phyloP scores from a whole-genome alignment of 352 stramenopile species.

The Pilasporangium apinafurcum region DNA sequence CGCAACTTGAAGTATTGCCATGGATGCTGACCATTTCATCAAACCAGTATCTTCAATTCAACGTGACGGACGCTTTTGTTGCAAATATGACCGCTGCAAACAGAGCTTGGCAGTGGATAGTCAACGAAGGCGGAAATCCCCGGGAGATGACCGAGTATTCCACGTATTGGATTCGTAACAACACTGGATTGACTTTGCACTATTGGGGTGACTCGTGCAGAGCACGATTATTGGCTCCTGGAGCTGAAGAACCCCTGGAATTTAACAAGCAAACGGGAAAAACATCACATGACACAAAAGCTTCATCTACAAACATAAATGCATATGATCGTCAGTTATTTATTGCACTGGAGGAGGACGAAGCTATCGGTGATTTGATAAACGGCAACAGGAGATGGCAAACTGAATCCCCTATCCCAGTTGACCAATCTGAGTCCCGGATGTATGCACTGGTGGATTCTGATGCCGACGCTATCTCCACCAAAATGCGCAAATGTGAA shows the following conservation, averaged over 20 bases:
- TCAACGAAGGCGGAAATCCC: slow-evolving; percentile 56
- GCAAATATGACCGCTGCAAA: slow-evolving; percentile 71
- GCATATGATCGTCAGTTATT: slow-evolving; percentile 46
- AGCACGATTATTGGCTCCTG: slow-evolving; percentile 39
- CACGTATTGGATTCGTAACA: slow-evolving; percentile 84
- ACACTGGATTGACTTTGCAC: slow-evolving; percentile 68
- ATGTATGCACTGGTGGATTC: slow-evolving; percentile 75
- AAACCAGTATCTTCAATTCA: slow-evolving; percentile 59
- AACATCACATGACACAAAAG: neutral
- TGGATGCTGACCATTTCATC: slow-evolving; percentile 63
- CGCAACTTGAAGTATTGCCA: slow-evolving; percentile 9
- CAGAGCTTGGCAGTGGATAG: slow-evolving; percentile 74
- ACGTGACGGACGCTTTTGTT: slow-evolving; percentile 79
- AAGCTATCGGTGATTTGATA: slow-evolving; percentile 24
- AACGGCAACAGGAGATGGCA: slow-evolving; percentile 46
- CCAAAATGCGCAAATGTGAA: slow-evolving; percentile 67
- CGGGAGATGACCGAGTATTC: slow-evolving; percentile 78
- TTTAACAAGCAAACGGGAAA: slow-evolving; percentile 1
- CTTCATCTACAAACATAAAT: neutral
- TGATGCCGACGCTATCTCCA: slow-evolving; percentile 34
- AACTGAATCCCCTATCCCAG: slow-evolving; percentile 67
- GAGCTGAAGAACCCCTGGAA: slow-evolving; percentile 56
- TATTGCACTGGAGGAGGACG: slow-evolving; percentile 45
- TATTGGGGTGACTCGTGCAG: slow-evolving; percentile 67
- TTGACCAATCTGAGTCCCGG: slow-evolving; percentile 79